A percentile compares a stretch with the other conserved stretches of the same genome.
Evolutionary conservation across 164 flowering plant genomes (phyloP).

Genomic region (Litsea cubeba): DNA sequence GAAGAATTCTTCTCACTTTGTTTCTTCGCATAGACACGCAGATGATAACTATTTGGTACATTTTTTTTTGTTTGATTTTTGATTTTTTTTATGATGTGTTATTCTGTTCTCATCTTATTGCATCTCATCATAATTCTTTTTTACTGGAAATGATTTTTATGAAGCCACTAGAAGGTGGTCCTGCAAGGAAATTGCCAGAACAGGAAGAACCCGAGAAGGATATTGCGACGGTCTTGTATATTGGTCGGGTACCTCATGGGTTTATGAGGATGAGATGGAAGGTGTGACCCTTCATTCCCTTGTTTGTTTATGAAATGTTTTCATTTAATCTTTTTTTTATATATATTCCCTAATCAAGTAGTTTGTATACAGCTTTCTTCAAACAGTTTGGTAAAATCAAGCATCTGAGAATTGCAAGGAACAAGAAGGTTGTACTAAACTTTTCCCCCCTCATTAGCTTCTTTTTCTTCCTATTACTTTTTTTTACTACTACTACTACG

Average conservation of each 20-base stretch:
- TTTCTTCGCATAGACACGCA: conserved; percentile 17
- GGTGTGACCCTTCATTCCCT: conserved; percentile 28
- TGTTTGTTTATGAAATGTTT: background rate
- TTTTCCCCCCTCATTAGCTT: background rate
- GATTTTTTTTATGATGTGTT: too few relatives aligned
- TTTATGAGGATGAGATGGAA: conserved; percentile 83
- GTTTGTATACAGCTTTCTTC: conserved; percentile 53
- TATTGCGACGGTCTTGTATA: conserved; percentile 63
- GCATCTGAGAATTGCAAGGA: conserved; percentile 71
- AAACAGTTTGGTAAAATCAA: conserved; percentile 70
- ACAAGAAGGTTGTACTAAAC: conserved; percentile 53
- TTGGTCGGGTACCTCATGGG: conserved; percentile 92
- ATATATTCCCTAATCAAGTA: background rate
- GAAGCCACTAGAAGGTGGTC: conserved; percentile 84
- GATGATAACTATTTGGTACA: conserved; percentile 50
- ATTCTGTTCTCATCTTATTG: background rate
- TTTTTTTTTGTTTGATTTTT: background rate
- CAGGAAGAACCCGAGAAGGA: conserved; percentile 22
- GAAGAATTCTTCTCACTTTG: conserved; percentile 19
- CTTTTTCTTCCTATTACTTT: background rate
- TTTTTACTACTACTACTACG: background rate
- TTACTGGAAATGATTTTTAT: background rate
- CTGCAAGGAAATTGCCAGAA: conserved; percentile 44
- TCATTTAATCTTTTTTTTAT: conserved; percentile 4
- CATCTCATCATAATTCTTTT: background rate